Evolutionary conservation across 2,329 filamentous ascomycete genomes (phyloP), one percentile per base, ranked within the genome.

Genomic region (Cladorrhinum sp.): DNA sequence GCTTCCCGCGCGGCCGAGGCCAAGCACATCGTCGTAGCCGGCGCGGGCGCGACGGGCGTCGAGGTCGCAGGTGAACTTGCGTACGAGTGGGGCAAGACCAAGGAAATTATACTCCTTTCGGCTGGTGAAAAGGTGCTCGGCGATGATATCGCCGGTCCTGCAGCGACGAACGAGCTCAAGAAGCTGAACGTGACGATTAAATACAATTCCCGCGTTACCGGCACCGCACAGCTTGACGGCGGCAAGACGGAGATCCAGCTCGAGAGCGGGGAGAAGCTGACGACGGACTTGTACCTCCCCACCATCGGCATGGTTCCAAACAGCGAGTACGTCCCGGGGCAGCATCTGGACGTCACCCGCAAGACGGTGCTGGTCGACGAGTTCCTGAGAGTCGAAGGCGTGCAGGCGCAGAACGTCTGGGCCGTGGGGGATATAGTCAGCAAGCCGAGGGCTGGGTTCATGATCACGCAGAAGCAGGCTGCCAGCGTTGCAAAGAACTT

Each of bases 271-370:
- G 76, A 79, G 63, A 80, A 71, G 55, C 67, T 86, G 62, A 65
- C 73, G 7, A 83, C 82, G 1, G 84, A 87, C 53, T 61, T 73
- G 46, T 73, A 73, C 70, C 73, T 87, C 23, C 79, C 83, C 5
- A 83, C 83, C 3, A 78, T 80, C 67, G 85, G 85, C 30, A 71
- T 85, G 46, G 68, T 74, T 20, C 80, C 84, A 50, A 87, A 86
- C 71, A 79, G 81, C 4, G 78, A 79, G 46, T 86, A 78, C 70
- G 65, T 87, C 3, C 79, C 80, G 1, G 69, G 67, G 3, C 68
- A 70, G 48, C 72, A 80, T 61, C 74, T 85, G 5, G 77, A 75
- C 20, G 74, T 16, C 1, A 30, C 77, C 20, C 72, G 70, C 54
- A 77, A 76, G 57, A 80, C 78, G 62, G 77, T 80, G 57, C 71